Base-by-base conservation (phyloP, 768 basidiomycete species). In the Auriscalpium orientale region DNA sequence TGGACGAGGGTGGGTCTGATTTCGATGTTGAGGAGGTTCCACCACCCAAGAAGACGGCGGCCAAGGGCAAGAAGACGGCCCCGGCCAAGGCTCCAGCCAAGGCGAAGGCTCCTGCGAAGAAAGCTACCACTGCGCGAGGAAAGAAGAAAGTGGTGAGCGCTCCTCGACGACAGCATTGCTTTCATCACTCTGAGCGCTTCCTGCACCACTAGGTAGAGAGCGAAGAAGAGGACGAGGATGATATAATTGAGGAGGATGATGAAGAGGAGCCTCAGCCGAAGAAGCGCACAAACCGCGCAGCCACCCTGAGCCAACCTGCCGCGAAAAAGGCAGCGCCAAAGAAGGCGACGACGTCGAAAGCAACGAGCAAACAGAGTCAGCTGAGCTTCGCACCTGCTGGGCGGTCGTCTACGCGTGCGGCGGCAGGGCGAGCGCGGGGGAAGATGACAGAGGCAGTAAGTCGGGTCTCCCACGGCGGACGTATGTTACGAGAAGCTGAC, bases 401-500 rank as follows among this genome's bases (percentile, higher is more conserved):
- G 8, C 72, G 84, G 8, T 68, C 62, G 36, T 78, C 83, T 15
- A 81, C 83, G 1, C 70, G 89, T 52, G 78, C 85, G 0, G 89
- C 89, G 13, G 89, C 89, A 8, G 75, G 82, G 16, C 83, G 75
- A 62, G 85, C 89, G 10, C 80, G 76, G 63, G 78, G 79, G 45
- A 88, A 72, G 69, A 79, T 87, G 70, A 78, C 81, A 3, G 71
- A 64, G 38, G 66, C 67, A 53, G 77, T 79, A 50, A 57, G 75
- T 69, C 15, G 44, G 28, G 28, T 28, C 28, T 28, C 28, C 28
- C 28, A 28, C 28, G 28, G 28, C 4, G 2, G 28, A 28, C 28
- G 3, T 28, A 5, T 28, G 28, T 28, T 4, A 28, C 2, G 28
- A 28, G 4, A 28, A 28, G 28, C 28, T 28, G 28, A 28, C 28